Base-by-base conservation (phyloP, 805 yeast species). In the Metschnikowia reukaufii region DNA sequence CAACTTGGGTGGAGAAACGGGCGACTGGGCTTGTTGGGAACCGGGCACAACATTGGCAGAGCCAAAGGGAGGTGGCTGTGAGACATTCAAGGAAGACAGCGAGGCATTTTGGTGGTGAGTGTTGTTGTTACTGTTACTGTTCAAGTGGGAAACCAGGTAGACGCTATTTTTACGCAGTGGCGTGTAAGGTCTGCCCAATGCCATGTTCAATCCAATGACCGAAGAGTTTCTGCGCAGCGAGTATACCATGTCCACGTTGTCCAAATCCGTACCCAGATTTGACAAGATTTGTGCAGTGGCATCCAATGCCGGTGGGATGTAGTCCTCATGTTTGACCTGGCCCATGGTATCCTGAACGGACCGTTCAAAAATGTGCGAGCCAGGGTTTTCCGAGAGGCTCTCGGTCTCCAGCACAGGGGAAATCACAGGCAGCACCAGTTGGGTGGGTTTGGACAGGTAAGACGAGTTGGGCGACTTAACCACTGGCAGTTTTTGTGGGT, bases 241-340 rank as follows among this genome's bases (percentile, higher is more conserved):
- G 56, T 83, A 82, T 15, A 88, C 81, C 66, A 88, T 79, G 49
- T 86, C 91, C 12, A 87, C 82, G 45, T 78, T 76, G 54, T 86
- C 84, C 49, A 89, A 75, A 57, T 84, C 79, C 4, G 85, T 72
- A 36, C 72, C 66, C 56, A 82, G 82, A 12, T 83, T 78, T 36
- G 82, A 73, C 31, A 86, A 70, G 49, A 84, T 80, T 16, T 83
- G 76, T 4, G 94, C 79, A 7, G 96, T 88, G 18, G 77, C 77
- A 57, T 88, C 96, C 55, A 88, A 70, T 6, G 88, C 88, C 0
- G 96, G 91, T 1, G 95, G 86, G 17, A 88, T 86, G 55, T 67
- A 79, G 64, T 89, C 86, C 63, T 88, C 84, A 7, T 70, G 65
- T 30, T 76, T 70, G 44, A 68, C 60, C 39, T 42, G 60, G 31